phyloP scores from a whole-genome alignment of 345 rosid species.

The Lepidium didymum region DNA sequence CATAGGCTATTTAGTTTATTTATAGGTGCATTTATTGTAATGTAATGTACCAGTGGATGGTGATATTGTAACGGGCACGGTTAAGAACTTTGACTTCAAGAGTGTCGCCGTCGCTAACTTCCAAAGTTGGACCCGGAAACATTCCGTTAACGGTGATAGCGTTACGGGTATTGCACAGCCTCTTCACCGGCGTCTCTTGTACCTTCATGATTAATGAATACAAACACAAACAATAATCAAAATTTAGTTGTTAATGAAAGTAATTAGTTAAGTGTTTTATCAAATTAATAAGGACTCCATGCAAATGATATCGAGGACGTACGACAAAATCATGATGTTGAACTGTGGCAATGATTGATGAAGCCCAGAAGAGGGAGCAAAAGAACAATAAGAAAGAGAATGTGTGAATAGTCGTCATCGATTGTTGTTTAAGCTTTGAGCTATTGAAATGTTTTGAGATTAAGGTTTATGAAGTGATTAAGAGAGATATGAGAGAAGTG shows the following conservation, averaged over 20 bases:
- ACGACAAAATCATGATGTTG: slow-evolving; percentile 72
- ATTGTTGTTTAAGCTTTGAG: neutral
- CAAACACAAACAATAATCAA: neutral
- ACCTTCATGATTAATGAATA: slow-evolving; percentile 32
- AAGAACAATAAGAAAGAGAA: slow-evolving; percentile 18
- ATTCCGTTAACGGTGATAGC: slow-evolving; percentile 84
- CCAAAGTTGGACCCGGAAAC: slow-evolving; percentile 91
- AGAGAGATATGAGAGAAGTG: slow-evolving; percentile 1
- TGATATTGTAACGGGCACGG: slow-evolving; percentile 58
- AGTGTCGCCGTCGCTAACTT: slow-evolving; percentile 64
- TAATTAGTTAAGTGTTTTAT: neutral
- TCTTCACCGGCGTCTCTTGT: slow-evolving; percentile 82
- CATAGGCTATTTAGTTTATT: too few relatives aligned
- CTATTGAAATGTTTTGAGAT: neutral
- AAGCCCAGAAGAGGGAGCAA: slow-evolving; percentile 37
- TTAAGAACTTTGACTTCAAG: slow-evolving; percentile 61
- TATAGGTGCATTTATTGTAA: neutral
- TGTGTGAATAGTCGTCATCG: neutral
- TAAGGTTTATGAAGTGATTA: neutral
- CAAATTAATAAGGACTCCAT: neutral
- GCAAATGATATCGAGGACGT: slow-evolving; percentile 21
- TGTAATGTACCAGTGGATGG: slow-evolving; percentile 73
- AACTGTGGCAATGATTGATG: slow-evolving; percentile 39
- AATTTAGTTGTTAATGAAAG: neutral
- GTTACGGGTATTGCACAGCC: slow-evolving; percentile 81